A percentile compares a stretch with the other conserved stretches of the same genome.
phyloP scores from a whole-genome alignment of 1,284 basidiomycete genomes.

The Chondrostereum purpureum region DNA sequence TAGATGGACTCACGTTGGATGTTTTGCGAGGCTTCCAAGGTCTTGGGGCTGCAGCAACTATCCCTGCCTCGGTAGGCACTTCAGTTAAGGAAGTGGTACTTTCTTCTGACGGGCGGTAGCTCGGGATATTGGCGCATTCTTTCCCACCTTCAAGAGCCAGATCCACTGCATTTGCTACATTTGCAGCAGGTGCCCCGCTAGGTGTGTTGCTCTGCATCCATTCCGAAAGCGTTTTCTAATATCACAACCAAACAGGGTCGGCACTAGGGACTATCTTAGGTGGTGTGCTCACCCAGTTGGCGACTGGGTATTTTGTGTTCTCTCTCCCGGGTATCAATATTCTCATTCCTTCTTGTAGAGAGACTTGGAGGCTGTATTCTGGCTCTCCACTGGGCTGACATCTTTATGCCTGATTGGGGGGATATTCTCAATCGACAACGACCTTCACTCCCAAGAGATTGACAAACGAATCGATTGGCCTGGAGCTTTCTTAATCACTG shows the following conservation, averaged over 20 bases:
- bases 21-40: conserved; percentile 27
- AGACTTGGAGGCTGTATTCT: conserved; percentile 51
- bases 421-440: conserved; percentile 1
- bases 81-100: neutral
- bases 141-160: conserved; percentile 67
- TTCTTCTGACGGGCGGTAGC: conserved; percentile 26
- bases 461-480: conserved; percentile 42
- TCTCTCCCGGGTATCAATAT: neutral
- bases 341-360: conserved; percentile 41
- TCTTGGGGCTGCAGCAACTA: conserved; percentile 25
- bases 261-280: conserved; percentile 59
- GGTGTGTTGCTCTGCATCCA: conserved; percentile 62
- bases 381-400: neutral
- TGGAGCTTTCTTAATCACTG: conserved; percentile 41
- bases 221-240: neutral
- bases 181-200: conserved; percentile 74
- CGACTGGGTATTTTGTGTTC: conserved; percentile 27
- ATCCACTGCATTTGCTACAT: conserved; percentile 71
- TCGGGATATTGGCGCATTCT: conserved; percentile 72
- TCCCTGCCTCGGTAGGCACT: conserved; percentile 26
- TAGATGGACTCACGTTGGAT: conserved; percentile 18
- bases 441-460: conserved; percentile 1
- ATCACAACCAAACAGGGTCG: conserved; percentile 44
- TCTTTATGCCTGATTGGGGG: conserved; percentile 1
- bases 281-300: conserved; percentile 64